Conservation (phyloP, 208 protist species). For the Trypanosoma avium region DNA sequence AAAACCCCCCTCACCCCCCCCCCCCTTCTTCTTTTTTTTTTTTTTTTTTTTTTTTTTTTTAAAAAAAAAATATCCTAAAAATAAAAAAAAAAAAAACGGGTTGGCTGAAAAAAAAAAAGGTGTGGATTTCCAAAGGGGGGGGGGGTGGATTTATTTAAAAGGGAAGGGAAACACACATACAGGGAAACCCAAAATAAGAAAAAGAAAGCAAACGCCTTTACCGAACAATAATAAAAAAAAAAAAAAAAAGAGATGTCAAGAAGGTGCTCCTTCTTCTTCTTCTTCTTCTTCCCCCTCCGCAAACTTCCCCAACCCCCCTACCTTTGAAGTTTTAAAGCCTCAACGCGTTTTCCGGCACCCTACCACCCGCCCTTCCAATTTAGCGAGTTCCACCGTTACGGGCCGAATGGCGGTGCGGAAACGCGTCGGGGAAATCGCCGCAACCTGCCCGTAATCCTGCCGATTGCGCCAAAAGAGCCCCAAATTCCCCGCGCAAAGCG, state of each 20-base stretch:
- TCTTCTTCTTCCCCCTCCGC: conserved; percentile 8
- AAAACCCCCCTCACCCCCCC: too few species aligned
- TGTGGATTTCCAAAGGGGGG: too few species aligned
- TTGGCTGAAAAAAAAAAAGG: too few species aligned
- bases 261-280: conserved; percentile 56
- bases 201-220: neutral
- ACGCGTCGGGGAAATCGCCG: neutral
- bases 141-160: too few species aligned
- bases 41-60: neutral
- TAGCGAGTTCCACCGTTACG: neutral
- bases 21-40: too few species aligned
- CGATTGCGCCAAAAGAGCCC: neutral
- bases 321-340: too few species aligned
- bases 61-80: too few species aligned
- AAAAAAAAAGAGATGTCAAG: conserved; percentile 30
- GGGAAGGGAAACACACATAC: too few species aligned
- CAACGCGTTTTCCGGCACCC: too few species aligned
- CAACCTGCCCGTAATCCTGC: neutral
- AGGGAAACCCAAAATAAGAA: neutral
- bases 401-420: neutral
- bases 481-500: conserved; percentile 5
- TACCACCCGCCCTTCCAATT: neutral
- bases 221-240: conserved; percentile 10
- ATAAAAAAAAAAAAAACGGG: too few species aligned
- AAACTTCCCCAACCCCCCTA: too few species aligned